phyloP scores from a whole-genome alignment of 768 basidiomycete species.

The Tulasnella sp. region DNA sequence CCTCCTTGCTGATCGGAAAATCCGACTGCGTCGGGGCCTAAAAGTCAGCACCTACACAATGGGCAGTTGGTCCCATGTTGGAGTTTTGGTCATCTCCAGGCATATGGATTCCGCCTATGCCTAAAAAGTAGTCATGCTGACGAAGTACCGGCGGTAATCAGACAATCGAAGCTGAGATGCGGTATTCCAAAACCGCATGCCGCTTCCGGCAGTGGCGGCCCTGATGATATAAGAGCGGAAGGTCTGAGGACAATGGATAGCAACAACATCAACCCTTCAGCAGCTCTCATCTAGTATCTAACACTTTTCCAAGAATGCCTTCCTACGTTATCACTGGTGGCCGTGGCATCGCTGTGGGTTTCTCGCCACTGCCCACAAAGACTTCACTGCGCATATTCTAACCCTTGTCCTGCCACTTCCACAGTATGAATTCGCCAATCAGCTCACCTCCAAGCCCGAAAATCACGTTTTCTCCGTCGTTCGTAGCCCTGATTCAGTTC shows the following conservation, averaged over 20 bases:
- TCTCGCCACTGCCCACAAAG: conserved; percentile 20
- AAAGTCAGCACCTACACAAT: not conserved
- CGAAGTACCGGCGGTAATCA: not conserved
- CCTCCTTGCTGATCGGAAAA: not conserved
- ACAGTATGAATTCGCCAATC: conserved; percentile 25
- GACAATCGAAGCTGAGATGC: not conserved
- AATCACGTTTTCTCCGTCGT: conserved; percentile 30
- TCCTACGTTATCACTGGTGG: conserved; percentile 28
- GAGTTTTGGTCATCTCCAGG: not conserved
- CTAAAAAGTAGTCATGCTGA: not conserved
- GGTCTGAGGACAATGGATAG: not conserved
- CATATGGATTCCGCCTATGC: not conserved
- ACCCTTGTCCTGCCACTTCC: conserved; percentile 16
- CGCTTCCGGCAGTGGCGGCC: not conserved
- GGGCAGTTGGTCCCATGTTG: not conserved
- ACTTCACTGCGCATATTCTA: not conserved
- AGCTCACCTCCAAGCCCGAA: conserved; percentile 24
- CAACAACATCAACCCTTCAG: not conserved
- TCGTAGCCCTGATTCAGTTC: conserved; percentile 26
- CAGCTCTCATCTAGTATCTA: not conserved
- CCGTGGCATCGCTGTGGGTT: conserved; percentile 26
- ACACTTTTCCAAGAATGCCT: conserved; percentile 19
- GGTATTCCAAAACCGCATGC: not conserved
- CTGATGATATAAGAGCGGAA: not conserved
- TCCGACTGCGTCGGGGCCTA: not conserved